Percentiles rank a stretch among this genome's conserved stretches.
phyloP scores from a whole-genome alignment of 2,329 filamentous ascomycete species.

The Pestalotiopsis sp. region DNA sequence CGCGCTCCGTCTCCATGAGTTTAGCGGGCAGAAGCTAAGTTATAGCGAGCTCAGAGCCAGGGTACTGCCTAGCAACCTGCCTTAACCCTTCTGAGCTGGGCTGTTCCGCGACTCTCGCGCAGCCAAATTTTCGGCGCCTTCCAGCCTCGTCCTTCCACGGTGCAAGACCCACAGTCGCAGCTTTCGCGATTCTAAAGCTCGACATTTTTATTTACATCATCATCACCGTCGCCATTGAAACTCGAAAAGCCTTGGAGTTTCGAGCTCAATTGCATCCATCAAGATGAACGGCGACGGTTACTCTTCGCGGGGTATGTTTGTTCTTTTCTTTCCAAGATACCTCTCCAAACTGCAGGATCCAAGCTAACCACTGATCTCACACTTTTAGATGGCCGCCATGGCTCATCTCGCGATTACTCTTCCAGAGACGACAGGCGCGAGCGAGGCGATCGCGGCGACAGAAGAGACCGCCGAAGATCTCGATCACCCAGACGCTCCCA shows the following conservation, averaged over 20 bases:
- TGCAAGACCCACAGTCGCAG: constrained; percentile 29
- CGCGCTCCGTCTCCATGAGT: background rate
- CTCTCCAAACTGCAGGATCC: constrained; percentile 11
- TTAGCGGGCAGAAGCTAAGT: background rate
- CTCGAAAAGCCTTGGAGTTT: background rate
- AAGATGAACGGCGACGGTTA: constrained; percentile 88
- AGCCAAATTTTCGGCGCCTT: constrained; percentile 30
- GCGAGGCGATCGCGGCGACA: constrained; percentile 53
- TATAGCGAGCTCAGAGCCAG: background rate
- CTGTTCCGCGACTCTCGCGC: background rate
- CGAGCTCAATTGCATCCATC: constrained; percentile 14
- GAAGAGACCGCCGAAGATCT: constrained; percentile 29
- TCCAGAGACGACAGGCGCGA: constrained; percentile 46
- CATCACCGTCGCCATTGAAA: constrained; percentile 7
- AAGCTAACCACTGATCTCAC: constrained; percentile 17
- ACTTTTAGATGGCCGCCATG: constrained; percentile 52
- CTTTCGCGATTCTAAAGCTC: constrained; percentile 25
- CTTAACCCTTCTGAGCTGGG: background rate
- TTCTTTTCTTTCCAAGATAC: constrained; percentile 11
- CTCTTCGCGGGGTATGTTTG: constrained; percentile 71
- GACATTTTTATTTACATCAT: constrained; percentile 10
- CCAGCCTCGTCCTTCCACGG: constrained; percentile 31
- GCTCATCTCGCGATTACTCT: constrained; percentile 56
- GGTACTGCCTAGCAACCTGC: background rate
- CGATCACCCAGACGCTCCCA: constrained; percentile 71